Conservation (phyloP, 192 early-diverging fungal species). For the Coemansia sp. region DNA sequence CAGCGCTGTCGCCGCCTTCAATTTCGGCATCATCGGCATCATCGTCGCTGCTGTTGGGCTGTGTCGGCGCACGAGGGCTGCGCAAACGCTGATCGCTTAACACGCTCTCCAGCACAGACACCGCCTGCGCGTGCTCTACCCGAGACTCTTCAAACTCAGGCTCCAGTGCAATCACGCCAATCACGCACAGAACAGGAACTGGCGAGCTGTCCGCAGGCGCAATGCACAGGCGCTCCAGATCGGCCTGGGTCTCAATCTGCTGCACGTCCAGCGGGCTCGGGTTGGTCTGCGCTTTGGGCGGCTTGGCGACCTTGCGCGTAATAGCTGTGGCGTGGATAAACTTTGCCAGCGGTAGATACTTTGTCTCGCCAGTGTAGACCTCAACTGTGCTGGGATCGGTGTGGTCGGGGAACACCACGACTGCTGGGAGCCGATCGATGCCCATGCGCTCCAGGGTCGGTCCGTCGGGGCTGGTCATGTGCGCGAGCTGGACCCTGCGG, state of each 20-base stretch:
- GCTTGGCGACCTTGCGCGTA: slow-evolving; percentile 19
- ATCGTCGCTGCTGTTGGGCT: slow-evolving; percentile 4
- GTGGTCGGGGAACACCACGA: slow-evolving; percentile 62
- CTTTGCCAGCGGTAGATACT: slow-evolving; percentile 55
- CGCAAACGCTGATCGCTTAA: slow-evolving; percentile 17
- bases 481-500: slow-evolving; percentile 68
- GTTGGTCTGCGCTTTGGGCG: background rate
- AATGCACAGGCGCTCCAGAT: slow-evolving; percentile 54
- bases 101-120: slow-evolving; percentile 17
- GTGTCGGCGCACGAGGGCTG: slow-evolving; percentile 17
- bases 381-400: slow-evolving; percentile 38
- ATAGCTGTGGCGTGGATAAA: slow-evolving; percentile 33
- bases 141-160: slow-evolving; percentile 38
- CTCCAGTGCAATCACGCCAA: slow-evolving; percentile 31
- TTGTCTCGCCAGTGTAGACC: slow-evolving; percentile 64
- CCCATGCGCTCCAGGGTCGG: slow-evolving; percentile 57
- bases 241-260: slow-evolving; percentile 51
- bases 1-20: slow-evolving; percentile 41
- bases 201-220: slow-evolving; percentile 40
- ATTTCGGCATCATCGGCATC: slow-evolving; percentile 39
- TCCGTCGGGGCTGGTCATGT: slow-evolving; percentile 58
- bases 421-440: slow-evolving; percentile 62
- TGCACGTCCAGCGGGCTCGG: slow-evolving; percentile 29
- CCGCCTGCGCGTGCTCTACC: slow-evolving; percentile 25
- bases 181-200: slow-evolving; percentile 52